These are phyloP conservation scores for Euphorbia lathyris DNA, from an alignment of 345 rosid genomes.

Conservation along the genomic window DNA sequence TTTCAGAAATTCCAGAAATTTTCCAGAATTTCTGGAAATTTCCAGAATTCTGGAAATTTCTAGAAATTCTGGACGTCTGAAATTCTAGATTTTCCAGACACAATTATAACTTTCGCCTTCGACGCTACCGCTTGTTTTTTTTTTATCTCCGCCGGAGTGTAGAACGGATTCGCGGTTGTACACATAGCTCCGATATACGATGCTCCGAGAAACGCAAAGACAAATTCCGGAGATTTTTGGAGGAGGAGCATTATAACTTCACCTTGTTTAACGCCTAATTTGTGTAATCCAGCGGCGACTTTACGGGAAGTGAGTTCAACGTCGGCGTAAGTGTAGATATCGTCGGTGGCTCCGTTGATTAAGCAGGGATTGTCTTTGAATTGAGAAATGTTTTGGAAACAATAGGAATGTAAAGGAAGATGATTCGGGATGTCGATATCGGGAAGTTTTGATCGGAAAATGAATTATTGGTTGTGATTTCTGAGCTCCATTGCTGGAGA, in stretches of 20 bases:
- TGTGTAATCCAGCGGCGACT: constrained; percentile 53
- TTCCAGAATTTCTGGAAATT: too few species aligned
- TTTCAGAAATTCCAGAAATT: too few species aligned
- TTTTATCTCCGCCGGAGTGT: constrained; percentile 66
- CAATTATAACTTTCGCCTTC: constrained; percentile 45
- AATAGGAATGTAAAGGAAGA: constrained; percentile 56
- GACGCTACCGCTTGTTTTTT: constrained; percentile 70
- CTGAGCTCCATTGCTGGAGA: constrained; percentile 31
- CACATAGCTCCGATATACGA: constrained; percentile 59
- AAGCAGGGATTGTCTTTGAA: constrained; percentile 53
- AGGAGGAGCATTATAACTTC: constrained; percentile 79
- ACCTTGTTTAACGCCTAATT: constrained; percentile 50
- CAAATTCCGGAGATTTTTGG: constrained; percentile 67
- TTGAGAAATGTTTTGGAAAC: constrained; percentile 55
- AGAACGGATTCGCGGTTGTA: constrained; percentile 85
- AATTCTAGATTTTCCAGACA: too few species aligned
- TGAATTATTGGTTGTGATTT: constrained; percentile 31
- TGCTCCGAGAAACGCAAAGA: constrained; percentile 70
- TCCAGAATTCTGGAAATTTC: too few species aligned
- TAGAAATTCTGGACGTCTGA: too few species aligned
- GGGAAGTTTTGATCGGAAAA: constrained; percentile 76
- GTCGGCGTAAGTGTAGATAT: constrained; percentile 53
- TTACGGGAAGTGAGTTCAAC: constrained; percentile 64
- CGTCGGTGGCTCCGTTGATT: constrained; percentile 69
- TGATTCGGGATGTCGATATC: constrained; percentile 70